phyloP scores from a whole-genome alignment of 345 rosid species.

The Populus davidiana region DNA sequence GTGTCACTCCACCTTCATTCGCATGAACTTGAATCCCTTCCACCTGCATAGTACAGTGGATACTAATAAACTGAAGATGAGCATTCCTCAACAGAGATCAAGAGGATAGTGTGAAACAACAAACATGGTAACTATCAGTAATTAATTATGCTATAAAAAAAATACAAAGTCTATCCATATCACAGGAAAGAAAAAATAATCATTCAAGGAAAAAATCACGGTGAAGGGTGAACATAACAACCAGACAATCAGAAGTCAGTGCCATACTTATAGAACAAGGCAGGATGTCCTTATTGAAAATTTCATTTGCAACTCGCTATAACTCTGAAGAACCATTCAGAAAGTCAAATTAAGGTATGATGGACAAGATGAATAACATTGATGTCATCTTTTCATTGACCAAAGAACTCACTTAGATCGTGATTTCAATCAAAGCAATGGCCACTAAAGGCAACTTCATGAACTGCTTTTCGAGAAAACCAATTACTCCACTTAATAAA shows the following conservation, averaged over 20 bases:
- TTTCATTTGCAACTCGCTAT: neutral
- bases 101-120: neutral
- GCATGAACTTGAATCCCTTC: slow-evolving; percentile 95
- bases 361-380: neutral
- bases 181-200: neutral
- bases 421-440: neutral
- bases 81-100: neutral
- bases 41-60: slow-evolving; percentile 51
- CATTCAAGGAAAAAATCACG: neutral
- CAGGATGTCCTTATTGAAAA: neutral
- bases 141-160: neutral
- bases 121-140: too few relatives aligned
- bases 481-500: neutral
- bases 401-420: neutral
- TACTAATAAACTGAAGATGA: neutral
- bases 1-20: slow-evolving; percentile 92
- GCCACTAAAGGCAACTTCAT: neutral
- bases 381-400: neutral
- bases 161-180: neutral
- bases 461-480: neutral
- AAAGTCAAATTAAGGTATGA: neutral
- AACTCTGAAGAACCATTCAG: neutral
- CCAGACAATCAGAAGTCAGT: neutral
- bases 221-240: neutral
- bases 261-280: neutral